Evolutionary conservation across 225 moss, liverwort and hornwort genomes (phyloP), one percentile per base, ranked within the genome.

Genomic region (Straminergon stramineum): DNA sequence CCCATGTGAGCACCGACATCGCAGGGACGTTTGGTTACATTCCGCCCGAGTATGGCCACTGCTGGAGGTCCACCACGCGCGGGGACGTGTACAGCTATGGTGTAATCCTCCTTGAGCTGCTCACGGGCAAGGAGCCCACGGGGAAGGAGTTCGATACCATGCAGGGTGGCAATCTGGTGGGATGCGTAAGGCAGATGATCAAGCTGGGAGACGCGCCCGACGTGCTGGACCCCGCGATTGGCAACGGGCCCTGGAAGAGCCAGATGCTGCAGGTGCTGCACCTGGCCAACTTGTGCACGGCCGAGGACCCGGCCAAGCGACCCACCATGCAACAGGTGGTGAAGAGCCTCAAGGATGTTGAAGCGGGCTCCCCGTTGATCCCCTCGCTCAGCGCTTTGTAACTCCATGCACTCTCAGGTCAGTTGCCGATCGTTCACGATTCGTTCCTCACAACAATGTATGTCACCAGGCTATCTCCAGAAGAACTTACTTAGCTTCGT

Each of bases 51-150:
- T 95, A 95, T 39, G 95, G 95, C 37, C 95, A 95, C 62, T 93
- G 95, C 89, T 93, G 94, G 91, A 35, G 94, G 34, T 92, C 94
- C 45, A 94, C 95, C 41, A 95, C 95, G 41, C 92, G 95, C 24
- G 95, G 95, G 37, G 95, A 98, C 67, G 96, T 98, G 5, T 98
- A 98, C 90, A 98, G 98, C 82, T 95, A 89, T 63, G 93, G 95
- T 11, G 92, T 95, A 41, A 94, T 94, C 26, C 84, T 95, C 37
- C 90, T 95, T 9, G 95, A 95, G 87, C 93, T 95, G 35, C 86
- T 95, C 21, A 93, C 95, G 2, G 95, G 95, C 13, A 95, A 95
- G 65, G 94, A 95, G 87, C 95, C 95, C 18, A 95, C 95, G 30
- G 95, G 95, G 9, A 91, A 92, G 51, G 95, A 95, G 77, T 92